A percentile compares a stretch with the other conserved stretches of the same genome.
Evolutionary conservation across 306 rosid species (phyloP).

Genomic region (Cucumis cinereus): DNA sequence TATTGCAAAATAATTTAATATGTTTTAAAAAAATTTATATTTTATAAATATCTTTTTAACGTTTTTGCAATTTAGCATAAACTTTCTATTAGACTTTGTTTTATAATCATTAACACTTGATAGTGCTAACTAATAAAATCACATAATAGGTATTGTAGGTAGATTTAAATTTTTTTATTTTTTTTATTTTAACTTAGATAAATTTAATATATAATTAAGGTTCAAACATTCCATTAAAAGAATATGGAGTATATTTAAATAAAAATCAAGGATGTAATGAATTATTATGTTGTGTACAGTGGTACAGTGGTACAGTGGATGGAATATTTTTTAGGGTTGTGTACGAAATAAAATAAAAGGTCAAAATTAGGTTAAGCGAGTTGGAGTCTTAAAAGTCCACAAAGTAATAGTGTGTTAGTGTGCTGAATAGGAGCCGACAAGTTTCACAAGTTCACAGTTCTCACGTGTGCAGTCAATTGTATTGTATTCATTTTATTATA

Average conservation of each 20-base stretch:
- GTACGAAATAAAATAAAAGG: not conserved
- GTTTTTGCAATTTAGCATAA: too few relatives aligned
- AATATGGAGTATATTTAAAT: too few relatives aligned
- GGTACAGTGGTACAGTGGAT: not conserved
- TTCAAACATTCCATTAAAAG: not conserved
- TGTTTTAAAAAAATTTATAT: too few relatives aligned
- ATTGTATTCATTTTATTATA: not conserved
- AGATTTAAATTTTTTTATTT: too few relatives aligned
- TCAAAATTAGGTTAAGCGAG: not conserved
- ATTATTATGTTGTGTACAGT: too few relatives aligned
- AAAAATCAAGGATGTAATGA: not conserved
- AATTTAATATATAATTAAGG: not conserved
- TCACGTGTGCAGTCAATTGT: not conserved
- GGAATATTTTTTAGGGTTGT: not conserved
- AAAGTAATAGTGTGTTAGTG: not conserved
- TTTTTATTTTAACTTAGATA: too few relatives aligned
- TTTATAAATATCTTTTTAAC: too few relatives aligned
- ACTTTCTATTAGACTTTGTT: too few relatives aligned
- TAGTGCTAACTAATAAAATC: too few relatives aligned
- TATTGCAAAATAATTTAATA: too few relatives aligned
- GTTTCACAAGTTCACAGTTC: not conserved
- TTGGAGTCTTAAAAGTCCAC: not conserved
- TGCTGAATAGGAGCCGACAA: not conserved
- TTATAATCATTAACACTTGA: too few relatives aligned
- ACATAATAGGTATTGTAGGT: not conserved